A percentile compares a stretch with the other conserved stretches of the same genome.
phyloP scores from a whole-genome alignment of 139 green algal genomes.

The Microglena sp. region DNA sequence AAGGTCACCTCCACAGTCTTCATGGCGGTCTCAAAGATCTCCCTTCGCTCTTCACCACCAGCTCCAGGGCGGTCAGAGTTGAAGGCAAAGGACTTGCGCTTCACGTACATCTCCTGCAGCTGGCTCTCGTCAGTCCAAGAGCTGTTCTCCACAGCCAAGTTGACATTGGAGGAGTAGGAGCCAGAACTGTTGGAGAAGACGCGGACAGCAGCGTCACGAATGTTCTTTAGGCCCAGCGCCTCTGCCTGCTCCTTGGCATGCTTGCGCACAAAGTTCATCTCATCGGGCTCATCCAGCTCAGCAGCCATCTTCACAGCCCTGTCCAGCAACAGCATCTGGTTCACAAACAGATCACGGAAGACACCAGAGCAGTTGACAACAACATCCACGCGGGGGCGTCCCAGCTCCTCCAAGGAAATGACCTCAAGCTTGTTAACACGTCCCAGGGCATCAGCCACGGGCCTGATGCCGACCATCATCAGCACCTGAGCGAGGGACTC shows the following conservation, averaged over 20 bases:
- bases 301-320: slow-evolving; percentile 95
- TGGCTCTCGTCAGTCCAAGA: slow-evolving; percentile 93
- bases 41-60: slow-evolving; percentile 77
- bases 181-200: slow-evolving; percentile 94
- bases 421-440: slow-evolving; percentile 99
- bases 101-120: slow-evolving; percentile 94
- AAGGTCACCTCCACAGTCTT: slow-evolving; percentile 98
- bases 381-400: slow-evolving; percentile 89
- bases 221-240: slow-evolving; percentile 65
- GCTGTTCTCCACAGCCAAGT: slow-evolving; percentile 96
- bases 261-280: slow-evolving; percentile 99
- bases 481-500: slow-evolving; percentile 91
- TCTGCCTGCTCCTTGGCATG: slow-evolving; percentile 88
- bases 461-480: slow-evolving; percentile 89
- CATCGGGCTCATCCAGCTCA: slow-evolving; percentile 92
- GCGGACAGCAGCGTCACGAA: slow-evolving; percentile 88
- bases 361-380: slow-evolving; percentile 99
- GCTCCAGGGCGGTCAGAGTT: slow-evolving; percentile 87
- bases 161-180: slow-evolving; percentile 97
- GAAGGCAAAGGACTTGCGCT: slow-evolving; percentile 96
- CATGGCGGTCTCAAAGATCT: slow-evolving; percentile 91
- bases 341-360: slow-evolving; percentile 98
- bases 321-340: slow-evolving; percentile 97
- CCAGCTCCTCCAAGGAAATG: slow-evolving; percentile 94
- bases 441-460: slow-evolving; percentile 89